These are phyloP conservation scores for Colletotrichum neosansevieriae DNA, from an alignment of 2,329 filamentous ascomycete genomes.

Conservation along the genomic window DNA sequence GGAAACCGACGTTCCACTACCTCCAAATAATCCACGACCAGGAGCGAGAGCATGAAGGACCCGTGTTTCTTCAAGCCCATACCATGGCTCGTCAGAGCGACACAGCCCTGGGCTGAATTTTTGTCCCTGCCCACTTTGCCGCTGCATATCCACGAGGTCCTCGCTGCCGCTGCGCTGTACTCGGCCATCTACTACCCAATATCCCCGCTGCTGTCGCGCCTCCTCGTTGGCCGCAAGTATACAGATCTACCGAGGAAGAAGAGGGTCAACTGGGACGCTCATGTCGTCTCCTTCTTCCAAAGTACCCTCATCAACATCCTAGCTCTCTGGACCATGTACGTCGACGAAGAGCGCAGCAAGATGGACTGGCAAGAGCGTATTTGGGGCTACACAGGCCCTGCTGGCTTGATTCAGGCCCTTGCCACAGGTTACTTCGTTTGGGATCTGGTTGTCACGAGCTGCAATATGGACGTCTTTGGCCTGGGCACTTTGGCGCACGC, in stretches of 20 bases:
- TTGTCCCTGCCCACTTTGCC: slow-evolving; percentile 75
- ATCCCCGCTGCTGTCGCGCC: slow-evolving; percentile 74
- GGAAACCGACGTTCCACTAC: background rate
- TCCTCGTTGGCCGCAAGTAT: slow-evolving; percentile 74
- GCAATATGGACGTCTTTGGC: slow-evolving; percentile 79
- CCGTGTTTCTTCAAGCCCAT: slow-evolving; percentile 75
- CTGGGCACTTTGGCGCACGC: slow-evolving; percentile 83
- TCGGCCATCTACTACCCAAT: slow-evolving; percentile 74
- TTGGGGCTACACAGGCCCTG: slow-evolving; percentile 81
- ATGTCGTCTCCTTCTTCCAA: slow-evolving; percentile 87
- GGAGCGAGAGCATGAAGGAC: slow-evolving; percentile 71
- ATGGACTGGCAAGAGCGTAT: slow-evolving; percentile 78
- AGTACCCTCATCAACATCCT: slow-evolving; percentile 77
- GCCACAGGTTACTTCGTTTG: slow-evolving; percentile 87
- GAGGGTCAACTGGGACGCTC: slow-evolving; percentile 84
- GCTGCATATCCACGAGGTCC: slow-evolving; percentile 81
- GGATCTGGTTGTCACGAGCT: slow-evolving; percentile 79
- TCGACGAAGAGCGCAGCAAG: slow-evolving; percentile 73
- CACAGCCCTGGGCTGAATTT: slow-evolving; percentile 73
- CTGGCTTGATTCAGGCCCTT: slow-evolving; percentile 80
- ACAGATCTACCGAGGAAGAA: slow-evolving; percentile 71
- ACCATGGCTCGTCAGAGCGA: slow-evolving; percentile 66
- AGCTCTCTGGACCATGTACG: slow-evolving; percentile 79
- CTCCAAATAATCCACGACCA: background rate
- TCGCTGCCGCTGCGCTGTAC: slow-evolving; percentile 76